Conservation (phyloP, 2,329 filamentous ascomycete genomes). For the Sclerotinia minor region DNA sequence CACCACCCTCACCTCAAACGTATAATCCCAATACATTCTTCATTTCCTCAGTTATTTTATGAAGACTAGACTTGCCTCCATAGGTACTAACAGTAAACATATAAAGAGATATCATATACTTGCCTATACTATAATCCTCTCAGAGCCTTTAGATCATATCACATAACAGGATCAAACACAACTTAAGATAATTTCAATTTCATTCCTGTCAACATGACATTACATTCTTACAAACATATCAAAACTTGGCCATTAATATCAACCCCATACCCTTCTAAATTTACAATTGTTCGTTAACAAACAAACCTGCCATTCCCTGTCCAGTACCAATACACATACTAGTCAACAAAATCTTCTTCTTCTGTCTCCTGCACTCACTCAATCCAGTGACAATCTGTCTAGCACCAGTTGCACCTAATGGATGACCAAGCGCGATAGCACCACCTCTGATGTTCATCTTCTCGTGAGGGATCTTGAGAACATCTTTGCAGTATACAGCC, state of each 20-base stretch:
- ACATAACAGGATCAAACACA: too few species aligned
- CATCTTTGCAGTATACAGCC: constrained; percentile 88
- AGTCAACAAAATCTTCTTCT: constrained; percentile 88
- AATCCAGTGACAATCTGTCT: constrained; percentile 87
- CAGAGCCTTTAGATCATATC: not conserved
- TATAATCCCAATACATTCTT: too few species aligned
- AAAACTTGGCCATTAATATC: constrained; percentile 3
- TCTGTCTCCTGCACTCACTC: constrained; percentile 77
- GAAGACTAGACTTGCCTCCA: too few species aligned
- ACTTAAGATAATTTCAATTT: not conserved
- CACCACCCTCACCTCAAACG: too few species aligned
- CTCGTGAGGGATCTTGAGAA: constrained; percentile 65
- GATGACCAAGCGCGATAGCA: constrained; percentile 81
- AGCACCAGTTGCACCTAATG: constrained; percentile 74
- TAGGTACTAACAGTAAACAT: too few species aligned
- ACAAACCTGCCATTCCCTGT: constrained; percentile 67
- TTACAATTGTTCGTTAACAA: constrained; percentile 58
- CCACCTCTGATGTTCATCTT: constrained; percentile 83
- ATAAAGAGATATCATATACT: too few species aligned
- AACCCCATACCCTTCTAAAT: not conserved
- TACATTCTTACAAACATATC: not conserved
- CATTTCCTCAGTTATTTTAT: too few species aligned
- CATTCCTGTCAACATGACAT: not conserved
- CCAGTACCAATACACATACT: constrained; percentile 83
- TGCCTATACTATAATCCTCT: too few species aligned